phyloP scores from a whole-genome alignment of 805 yeast genomes.

The Metahyphopichia silvanorum region DNA sequence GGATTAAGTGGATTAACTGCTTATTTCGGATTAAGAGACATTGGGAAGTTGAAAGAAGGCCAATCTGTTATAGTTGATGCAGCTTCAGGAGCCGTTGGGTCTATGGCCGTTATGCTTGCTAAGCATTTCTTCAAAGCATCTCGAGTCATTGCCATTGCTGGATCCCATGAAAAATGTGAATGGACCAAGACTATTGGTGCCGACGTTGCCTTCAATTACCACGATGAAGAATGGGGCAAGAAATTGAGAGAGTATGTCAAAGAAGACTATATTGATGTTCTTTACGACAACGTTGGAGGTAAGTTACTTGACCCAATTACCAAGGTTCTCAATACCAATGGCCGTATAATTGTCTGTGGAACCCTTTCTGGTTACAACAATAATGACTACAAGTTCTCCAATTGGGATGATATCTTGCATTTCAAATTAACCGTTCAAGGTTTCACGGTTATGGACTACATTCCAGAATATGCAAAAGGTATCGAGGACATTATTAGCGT shows the following conservation, averaged over 20 bases:
- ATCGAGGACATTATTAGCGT: constrained; percentile 29
- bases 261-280: constrained; percentile 48
- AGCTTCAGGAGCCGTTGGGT: constrained; percentile 76
- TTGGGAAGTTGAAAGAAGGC: constrained; percentile 44
- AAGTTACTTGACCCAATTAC: constrained; percentile 46
- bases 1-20: constrained; percentile 65
- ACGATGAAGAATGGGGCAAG: constrained; percentile 19
- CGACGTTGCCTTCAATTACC: constrained; percentile 53
- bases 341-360: constrained; percentile 59
- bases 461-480: constrained; percentile 34
- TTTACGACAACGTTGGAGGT: constrained; percentile 67
- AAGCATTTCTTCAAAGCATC: constrained; percentile 49
- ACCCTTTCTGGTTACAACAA: constrained; percentile 58
- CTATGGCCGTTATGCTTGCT: constrained; percentile 55
- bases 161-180: constrained; percentile 52
- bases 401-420: constrained; percentile 42
- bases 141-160: constrained; percentile 60
- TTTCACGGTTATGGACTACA: constrained; percentile 47
- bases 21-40: constrained; percentile 49
- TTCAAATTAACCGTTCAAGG: constrained; percentile 54
- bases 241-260: constrained; percentile 34
- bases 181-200: constrained; percentile 55
- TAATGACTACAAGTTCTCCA: constrained; percentile 24
- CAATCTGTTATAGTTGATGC: constrained; percentile 57
- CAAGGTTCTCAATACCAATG: constrained; percentile 33